phyloP scores from a whole-genome alignment of 306 rosid species.

The Nissolia schottii region DNA sequence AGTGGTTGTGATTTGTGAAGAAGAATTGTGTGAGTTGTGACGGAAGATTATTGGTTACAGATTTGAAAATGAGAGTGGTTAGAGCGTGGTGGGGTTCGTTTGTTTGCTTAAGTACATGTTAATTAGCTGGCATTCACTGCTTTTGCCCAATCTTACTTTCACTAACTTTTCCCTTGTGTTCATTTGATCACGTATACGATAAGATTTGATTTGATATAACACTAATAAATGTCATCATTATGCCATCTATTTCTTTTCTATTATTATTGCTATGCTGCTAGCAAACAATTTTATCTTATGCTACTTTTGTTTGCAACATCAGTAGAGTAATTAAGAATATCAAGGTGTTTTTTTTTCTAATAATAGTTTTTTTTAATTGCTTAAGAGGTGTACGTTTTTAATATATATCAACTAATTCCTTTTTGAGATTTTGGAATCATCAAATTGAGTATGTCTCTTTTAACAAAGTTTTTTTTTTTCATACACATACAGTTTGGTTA shows the following conservation, averaged over 20 bases:
- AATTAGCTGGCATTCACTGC: conserved; percentile 47
- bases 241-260: background rate
- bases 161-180: background rate
- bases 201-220: conserved; percentile 35
- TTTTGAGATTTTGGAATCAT: too few species aligned
- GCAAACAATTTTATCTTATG: background rate
- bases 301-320: background rate
- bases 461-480: too few species aligned
- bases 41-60: too few species aligned
- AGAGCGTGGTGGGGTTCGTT: conserved; percentile 13
- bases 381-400: too few species aligned
- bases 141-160: conserved; percentile 24
- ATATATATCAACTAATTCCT: too few species aligned
- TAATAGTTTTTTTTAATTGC: too few species aligned
- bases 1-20: background rate
- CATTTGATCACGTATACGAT: background rate
- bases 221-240: conserved; percentile 7
- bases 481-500: too few species aligned
- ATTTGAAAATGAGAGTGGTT: conserved; percentile 17
- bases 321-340: background rate
- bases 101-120: conserved; percentile 27
- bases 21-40: too few species aligned
- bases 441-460: too few species aligned
- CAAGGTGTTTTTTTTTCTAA: too few species aligned
- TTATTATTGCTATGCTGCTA: background rate